Evolutionary conservation across 192 early-diverging fungal species (phyloP).

Genomic region (Rhizophagus sp.): DNA sequence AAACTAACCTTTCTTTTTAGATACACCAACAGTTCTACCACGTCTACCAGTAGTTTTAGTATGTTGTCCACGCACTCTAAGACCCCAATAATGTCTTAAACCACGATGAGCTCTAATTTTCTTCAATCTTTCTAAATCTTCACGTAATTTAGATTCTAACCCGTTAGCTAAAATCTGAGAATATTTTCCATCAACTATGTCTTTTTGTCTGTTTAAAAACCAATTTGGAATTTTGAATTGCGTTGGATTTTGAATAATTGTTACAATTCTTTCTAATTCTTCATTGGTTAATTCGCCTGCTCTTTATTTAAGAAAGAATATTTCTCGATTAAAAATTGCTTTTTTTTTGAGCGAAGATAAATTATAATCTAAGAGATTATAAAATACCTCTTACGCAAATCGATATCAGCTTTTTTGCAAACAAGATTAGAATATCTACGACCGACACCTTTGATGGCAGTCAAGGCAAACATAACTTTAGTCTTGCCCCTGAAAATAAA

Average conservation of each 20-base stretch:
- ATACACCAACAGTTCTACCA: slow-evolving; percentile 94
- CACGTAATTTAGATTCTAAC: slow-evolving; percentile 96
- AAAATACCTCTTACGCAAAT: slow-evolving; percentile 89
- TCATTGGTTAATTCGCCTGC: slow-evolving; percentile 97
- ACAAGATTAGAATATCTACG: slow-evolving; percentile 98
- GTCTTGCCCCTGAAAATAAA: slow-evolving; percentile 60
- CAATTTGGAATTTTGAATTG: slow-evolving; percentile 99
- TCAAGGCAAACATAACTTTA: slow-evolving; percentile 96
- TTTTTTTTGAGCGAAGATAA: neutral
- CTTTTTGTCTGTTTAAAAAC: slow-evolving; percentile 99
- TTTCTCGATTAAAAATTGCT: neutral
- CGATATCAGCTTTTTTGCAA: slow-evolving; percentile 99
- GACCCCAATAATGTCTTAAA: slow-evolving; percentile 97
- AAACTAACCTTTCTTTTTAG: slow-evolving; percentile 86
- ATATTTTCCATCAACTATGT: slow-evolving; percentile 94
- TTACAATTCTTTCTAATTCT: slow-evolving; percentile 97
- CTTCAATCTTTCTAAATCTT: slow-evolving; percentile 98
- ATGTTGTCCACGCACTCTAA: slow-evolving; percentile 99
- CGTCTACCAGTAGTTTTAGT: slow-evolving; percentile 99
- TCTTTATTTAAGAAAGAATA: slow-evolving; percentile 40
- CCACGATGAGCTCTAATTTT: slow-evolving; percentile 99
- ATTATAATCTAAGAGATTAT: neutral
- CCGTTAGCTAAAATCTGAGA: slow-evolving; percentile 93
- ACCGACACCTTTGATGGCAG: slow-evolving; percentile 98
- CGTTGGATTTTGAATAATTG: slow-evolving; percentile 98